Base-by-base conservation (phyloP, 2,329 filamentous ascomycete genomes). In the Diplodia sapinea region DNA sequence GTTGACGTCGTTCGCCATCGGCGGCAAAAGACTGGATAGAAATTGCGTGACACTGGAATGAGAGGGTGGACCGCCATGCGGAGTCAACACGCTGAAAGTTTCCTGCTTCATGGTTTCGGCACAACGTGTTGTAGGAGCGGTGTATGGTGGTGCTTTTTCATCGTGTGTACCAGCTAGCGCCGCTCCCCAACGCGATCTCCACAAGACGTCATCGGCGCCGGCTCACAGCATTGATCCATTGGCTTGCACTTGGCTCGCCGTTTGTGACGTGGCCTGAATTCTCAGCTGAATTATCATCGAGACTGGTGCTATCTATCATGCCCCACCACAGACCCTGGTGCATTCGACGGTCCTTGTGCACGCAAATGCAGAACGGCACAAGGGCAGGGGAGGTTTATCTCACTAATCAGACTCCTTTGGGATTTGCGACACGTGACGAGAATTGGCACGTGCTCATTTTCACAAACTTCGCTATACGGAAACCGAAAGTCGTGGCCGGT, bases 1-100 rank as follows among this genome's bases (percentile, higher is more conserved):
- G 15, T 72, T 69, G n/a, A 77, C 74, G 65, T 78, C 76, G 69
- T 76, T 76, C 2, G 73, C 59, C 56, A 74, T 74, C 3, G 72
- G 66, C 1, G 76, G 75, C n/a, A 79, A 69, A 31, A 75, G 64
- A 29, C 71, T 72, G 4, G 73, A 69, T n/a, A 78, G 66, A 52
- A 76, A 74, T 13, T 70, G 70, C 12, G 71, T 73, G 15, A 78
- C 68, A 33, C 36, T 20, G 23, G 68, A 56, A 49, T 69, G 63
- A 5, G 49, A 64, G 6, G 59, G 43, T 2, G 59, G 23, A 17
- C 43, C 31, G 59, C 26, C 6, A 7, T 12, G 13, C n/a, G 23
- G 66, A 5, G 26, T 4, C 20, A 65, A 31, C 2, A 29, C 23
- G 4, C 38, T 31, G 47, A 51, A 63, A 12, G 43, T 51, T 51